Evolutionary conservation across 371 early-diverging fungal genomes (phyloP).

Genomic region (Apophysomyces variabilis): DNA sequence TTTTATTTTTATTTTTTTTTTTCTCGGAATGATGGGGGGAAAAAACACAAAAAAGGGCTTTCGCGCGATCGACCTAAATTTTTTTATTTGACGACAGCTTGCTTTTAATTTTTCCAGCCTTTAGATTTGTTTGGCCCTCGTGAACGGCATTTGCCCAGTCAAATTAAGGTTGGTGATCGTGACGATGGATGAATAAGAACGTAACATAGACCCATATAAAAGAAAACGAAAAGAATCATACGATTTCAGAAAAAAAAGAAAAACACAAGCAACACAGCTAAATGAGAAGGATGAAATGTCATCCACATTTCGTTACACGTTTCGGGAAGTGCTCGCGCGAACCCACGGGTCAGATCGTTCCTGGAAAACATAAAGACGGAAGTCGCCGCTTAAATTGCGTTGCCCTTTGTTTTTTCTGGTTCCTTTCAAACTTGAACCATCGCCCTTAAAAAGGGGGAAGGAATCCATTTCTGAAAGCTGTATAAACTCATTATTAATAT

Average conservation of each 20-base stretch:
- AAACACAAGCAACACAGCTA: neutral
- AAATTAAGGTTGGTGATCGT: neutral
- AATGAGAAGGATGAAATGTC: neutral
- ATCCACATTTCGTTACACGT: slow-evolving; percentile 1
- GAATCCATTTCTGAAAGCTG: no score
- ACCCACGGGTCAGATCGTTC: neutral
- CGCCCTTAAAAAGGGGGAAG: neutral
- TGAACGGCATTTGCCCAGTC: neutral
- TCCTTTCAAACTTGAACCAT: neutral
- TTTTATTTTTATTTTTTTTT: neutral
- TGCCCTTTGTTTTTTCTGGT: neutral
- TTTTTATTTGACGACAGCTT: slow-evolving; percentile 1
- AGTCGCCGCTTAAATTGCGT: slow-evolving; percentile 5
- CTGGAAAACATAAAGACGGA: slow-evolving; percentile 2
- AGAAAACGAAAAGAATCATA: neutral
- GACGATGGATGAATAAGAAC: neutral
- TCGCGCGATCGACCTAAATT: slow-evolving; percentile 9
- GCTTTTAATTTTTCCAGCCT: no score
- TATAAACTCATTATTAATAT: neutral
- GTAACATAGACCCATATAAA: neutral
- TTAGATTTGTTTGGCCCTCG: neutral
- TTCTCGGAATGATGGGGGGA: neutral
- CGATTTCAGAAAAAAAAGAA: neutral
- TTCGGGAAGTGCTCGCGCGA: slow-evolving; percentile 4
- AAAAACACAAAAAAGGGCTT: neutral